phyloP scores from a whole-genome alignment of 2,329 filamentous ascomycete genomes.

The Pseudogymnoascus sp. region DNA sequence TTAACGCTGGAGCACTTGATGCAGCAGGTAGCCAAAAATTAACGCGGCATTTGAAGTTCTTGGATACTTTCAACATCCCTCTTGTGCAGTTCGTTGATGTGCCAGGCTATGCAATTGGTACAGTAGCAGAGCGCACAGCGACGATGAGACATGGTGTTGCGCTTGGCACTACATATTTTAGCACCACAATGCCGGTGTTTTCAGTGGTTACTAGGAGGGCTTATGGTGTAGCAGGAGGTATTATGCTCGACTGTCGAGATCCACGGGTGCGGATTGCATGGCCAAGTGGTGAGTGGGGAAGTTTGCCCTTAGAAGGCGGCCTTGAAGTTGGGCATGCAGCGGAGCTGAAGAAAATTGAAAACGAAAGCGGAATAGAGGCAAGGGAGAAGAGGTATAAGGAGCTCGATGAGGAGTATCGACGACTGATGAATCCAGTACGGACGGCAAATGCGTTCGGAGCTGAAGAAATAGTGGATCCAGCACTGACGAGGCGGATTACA shows the following conservation, averaged over 20 bases:
- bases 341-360: conserved; percentile 49
- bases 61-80: conserved; percentile 59
- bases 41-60: conserved; percentile 52
- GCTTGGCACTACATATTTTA: conserved; percentile 54
- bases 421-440: conserved; percentile 57
- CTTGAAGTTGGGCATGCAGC: conserved; percentile 57
- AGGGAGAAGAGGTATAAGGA: conserved; percentile 39
- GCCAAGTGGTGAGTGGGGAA: conserved; percentile 57
- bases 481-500: conserved; percentile 46
- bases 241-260: conserved; percentile 57
- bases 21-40: conserved; percentile 55
- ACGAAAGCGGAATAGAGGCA: conserved; percentile 41
- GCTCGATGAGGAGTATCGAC: conserved; percentile 50
- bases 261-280: conserved; percentile 55
- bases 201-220: conserved; percentile 52
- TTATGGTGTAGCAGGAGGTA: conserved; percentile 56
- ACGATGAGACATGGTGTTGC: conserved; percentile 60
- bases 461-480: conserved; percentile 59
- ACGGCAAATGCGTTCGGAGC: conserved; percentile 58
- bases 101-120: conserved; percentile 57
- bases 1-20: conserved; percentile 54
- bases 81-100: conserved; percentile 57
- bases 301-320: conserved; percentile 54
- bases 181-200: conserved; percentile 56
- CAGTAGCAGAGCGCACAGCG: conserved; percentile 52